Base-by-base conservation (phyloP, 2,329 filamentous ascomycete genomes). In the Botryotinia calthae region DNA sequence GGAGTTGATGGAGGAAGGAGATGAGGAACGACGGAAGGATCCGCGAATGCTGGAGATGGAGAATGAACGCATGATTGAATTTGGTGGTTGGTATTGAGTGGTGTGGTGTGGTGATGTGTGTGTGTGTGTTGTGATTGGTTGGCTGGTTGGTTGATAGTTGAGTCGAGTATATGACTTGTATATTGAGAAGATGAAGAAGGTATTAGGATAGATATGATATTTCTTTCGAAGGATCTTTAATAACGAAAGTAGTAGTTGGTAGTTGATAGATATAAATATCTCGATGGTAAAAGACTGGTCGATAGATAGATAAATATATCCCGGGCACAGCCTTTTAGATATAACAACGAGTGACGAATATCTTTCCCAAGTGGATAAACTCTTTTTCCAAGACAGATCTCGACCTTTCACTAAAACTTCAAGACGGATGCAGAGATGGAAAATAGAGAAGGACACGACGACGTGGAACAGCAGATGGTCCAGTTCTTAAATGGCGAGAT, bases 21-120 rank as follows among this genome's bases (percentile, higher is more conserved):
- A 84, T 73, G 83, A 83, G 25, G 82, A 84, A 73, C 87, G 85
- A 74, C 87, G 86, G 80, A 88, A 84, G 16, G 86, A 87, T 65
- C 84, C 85, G 74, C 86, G 86, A 65, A 89, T 79, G 76, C 85
- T 85, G 82, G 88, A 85, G 82, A 86, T 86, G 67, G 79, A 78
- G 73, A 81, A 75, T 66, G 76, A 77, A 48, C 76, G 76, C 80
- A 81, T 81, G 70, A 31, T 56, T 75, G 48, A 1, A 6, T 2
- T n/a, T 7, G 48, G 48, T 12, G 12, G 25, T n/a, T n/a, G 79
- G 22, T 64, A 6, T 14, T 31, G 42, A 20, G 44, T 48, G 1
- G 44, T 61, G 56, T 48, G 1, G 56, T 61, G 56, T 40, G 7
- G 20, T 54, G 48, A 16, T 51, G 14, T 28, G 20, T n/a, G 9